A percentile compares a stretch with the other conserved stretches of the same genome.
Evolutionary conservation across 129 eudicot species (phyloP).

Genomic region (Pittosporum tobira): DNA sequence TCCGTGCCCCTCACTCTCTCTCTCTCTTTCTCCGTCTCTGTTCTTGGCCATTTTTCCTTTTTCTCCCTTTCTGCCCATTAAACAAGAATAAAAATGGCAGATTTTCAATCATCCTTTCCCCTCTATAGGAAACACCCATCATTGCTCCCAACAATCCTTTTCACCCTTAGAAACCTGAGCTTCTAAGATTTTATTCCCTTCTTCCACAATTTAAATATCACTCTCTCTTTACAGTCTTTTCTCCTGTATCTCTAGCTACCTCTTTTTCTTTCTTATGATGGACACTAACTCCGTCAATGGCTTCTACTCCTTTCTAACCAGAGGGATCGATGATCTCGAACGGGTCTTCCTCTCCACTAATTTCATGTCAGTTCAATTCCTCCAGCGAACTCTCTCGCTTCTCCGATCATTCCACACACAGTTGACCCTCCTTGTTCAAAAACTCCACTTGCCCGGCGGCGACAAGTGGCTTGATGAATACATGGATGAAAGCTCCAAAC

Average conservation of each 20-base stretch:
- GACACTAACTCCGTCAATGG: slow-evolving; percentile 55
- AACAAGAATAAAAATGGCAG: slow-evolving; percentile 41
- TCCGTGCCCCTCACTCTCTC: neutral
- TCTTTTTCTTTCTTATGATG: slow-evolving; percentile 1
- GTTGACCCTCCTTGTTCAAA: slow-evolving; percentile 48
- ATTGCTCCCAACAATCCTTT: slow-evolving; percentile 41
- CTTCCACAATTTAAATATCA: slow-evolving; percentile 3
- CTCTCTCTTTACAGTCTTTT: slow-evolving; percentile 1
- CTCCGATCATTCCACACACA: slow-evolving; percentile 61
- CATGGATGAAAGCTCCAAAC: slow-evolving; percentile 65
- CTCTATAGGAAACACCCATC: slow-evolving; percentile 46
- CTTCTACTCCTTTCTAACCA: slow-evolving; percentile 43
- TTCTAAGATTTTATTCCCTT: slow-evolving; percentile 22
- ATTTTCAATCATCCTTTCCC: slow-evolving; percentile 42
- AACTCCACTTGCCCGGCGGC: slow-evolving; percentile 59
- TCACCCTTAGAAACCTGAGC: slow-evolving; percentile 30
- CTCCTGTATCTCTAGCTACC: no score
- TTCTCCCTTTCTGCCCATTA: slow-evolving; percentile 14
- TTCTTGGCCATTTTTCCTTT: neutral
- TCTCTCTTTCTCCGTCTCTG: slow-evolving; percentile 2
- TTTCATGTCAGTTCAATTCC: slow-evolving; percentile 70
- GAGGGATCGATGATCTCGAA: slow-evolving; percentile 56
- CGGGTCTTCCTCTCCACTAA: slow-evolving; percentile 44
- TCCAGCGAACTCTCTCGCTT: slow-evolving; percentile 44
- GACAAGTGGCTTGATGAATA: slow-evolving; percentile 76